phyloP scores from a whole-genome alignment of 805 yeast species.

The Nakazawaea molendinolei region DNA sequence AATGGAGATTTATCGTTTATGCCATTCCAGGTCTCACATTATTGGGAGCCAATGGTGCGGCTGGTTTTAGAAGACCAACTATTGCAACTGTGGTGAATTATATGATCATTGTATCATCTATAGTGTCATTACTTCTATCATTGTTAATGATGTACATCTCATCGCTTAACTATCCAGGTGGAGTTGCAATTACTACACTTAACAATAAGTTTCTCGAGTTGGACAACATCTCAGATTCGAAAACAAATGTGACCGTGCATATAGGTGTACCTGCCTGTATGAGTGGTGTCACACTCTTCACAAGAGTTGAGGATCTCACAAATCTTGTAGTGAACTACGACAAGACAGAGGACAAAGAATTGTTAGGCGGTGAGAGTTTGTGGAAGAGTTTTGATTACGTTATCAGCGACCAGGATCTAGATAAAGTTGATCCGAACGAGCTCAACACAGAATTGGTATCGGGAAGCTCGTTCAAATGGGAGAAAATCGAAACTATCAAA shows the following conservation, averaged over 20 bases:
- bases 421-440: not conserved
- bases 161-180: constrained; percentile 84
- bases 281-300: constrained; percentile 80
- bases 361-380: constrained; percentile 23
- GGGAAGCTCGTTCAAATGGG: constrained; percentile 33
- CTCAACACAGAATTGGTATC: constrained; percentile 8
- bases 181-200: constrained; percentile 54
- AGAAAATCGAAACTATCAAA: constrained; percentile 28
- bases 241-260: constrained; percentile 42
- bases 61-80: constrained; percentile 18
- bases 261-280: constrained; percentile 77
- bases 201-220: constrained; percentile 33
- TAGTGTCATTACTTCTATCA: constrained; percentile 34
- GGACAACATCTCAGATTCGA: constrained; percentile 9
- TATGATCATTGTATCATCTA: constrained; percentile 14
- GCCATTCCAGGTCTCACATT: constrained; percentile 62
- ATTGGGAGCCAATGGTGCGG: constrained; percentile 57
- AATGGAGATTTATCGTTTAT: constrained; percentile 86
- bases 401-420: constrained; percentile 31
- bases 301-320: constrained; percentile 26
- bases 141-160: constrained; percentile 54
- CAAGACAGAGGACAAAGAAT: constrained; percentile 54
- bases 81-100: constrained; percentile 8
- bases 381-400: constrained; percentile 48
- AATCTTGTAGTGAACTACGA: constrained; percentile 47